phyloP scores from a whole-genome alignment of 441 rosid genomes.

The Euphorbia corollata region DNA sequence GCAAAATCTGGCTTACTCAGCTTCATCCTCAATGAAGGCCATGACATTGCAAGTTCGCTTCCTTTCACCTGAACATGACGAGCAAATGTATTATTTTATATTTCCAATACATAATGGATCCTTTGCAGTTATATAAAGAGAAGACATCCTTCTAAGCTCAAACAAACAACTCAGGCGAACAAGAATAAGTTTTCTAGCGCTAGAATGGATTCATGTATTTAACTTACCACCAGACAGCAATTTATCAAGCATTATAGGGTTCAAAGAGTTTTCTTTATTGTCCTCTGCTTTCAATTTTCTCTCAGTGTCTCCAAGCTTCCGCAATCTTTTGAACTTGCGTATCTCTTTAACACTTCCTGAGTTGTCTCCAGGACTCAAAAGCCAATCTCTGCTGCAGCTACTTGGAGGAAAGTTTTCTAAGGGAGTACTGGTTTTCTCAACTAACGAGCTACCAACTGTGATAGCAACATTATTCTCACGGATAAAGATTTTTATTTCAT shows the following conservation, averaged over 20 bases:
- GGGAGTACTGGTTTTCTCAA: not conserved
- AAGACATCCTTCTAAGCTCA: not conserved
- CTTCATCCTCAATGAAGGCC: slow-evolving; percentile 75
- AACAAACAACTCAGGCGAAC: not conserved
- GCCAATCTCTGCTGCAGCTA: slow-evolving; percentile 60
- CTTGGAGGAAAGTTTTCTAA: slow-evolving; percentile 29
- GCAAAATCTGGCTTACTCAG: slow-evolving; percentile 56
- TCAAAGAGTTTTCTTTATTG: slow-evolving; percentile 29
- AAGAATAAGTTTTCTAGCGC: not conserved
- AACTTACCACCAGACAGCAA: slow-evolving; percentile 37
- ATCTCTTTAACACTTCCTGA: slow-evolving; percentile 34
- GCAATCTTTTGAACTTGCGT: slow-evolving; percentile 63
- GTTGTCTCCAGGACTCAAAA: slow-evolving; percentile 48
- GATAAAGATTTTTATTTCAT: slow-evolving; percentile 27
- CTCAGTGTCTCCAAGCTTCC: slow-evolving; percentile 53
- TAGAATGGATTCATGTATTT: not conserved
- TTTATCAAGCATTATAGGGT: slow-evolving; percentile 25
- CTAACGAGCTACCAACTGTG: slow-evolving; percentile 8
- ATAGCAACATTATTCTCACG: slow-evolving; percentile 21
- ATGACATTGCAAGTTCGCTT: slow-evolving; percentile 31
- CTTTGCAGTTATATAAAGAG: not conserved
- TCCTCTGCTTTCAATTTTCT: slow-evolving; percentile 18
- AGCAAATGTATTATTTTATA: slow-evolving; percentile 16
- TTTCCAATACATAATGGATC: slow-evolving; percentile 5
- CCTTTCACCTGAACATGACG: slow-evolving; percentile 48